Percentiles rank a stretch among this genome's conserved stretches.
Evolutionary conservation across 805 yeast genomes (phyloP).

Genomic region (Myxozyma vanderwaltii): DNA sequence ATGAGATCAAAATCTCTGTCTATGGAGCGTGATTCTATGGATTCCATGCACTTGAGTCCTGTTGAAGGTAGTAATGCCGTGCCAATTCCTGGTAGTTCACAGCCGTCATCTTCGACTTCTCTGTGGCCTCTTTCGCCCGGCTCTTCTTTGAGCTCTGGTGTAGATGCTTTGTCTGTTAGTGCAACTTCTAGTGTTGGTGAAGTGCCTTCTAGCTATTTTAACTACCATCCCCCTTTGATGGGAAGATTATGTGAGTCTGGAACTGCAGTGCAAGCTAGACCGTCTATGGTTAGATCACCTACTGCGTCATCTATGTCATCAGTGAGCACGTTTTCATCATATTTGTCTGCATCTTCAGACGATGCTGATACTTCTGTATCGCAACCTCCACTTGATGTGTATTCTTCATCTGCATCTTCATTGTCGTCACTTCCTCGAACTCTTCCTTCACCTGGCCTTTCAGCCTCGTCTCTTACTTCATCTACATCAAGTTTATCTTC

Average conservation of each 20-base stretch:
- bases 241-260: constrained; percentile 1
- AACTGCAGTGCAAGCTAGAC: not conserved
- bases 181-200: not conserved
- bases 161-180: not conserved
- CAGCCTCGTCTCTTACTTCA: constrained; percentile 9
- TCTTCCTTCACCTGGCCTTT: constrained; percentile 7
- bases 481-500: constrained; percentile 4
- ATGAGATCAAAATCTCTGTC: constrained; percentile 19
- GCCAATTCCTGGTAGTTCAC: not conserved
- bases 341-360: not conserved
- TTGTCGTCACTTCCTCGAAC: constrained; percentile 6
- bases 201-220: not conserved
- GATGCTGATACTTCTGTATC: not conserved
- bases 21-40: constrained; percentile 13
- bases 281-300: not conserved
- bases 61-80: not conserved
- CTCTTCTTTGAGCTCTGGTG: not conserved
- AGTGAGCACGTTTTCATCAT: constrained; percentile 7
- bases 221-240: not conserved
- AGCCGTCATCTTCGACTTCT: not conserved
- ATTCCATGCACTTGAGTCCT: not conserved
- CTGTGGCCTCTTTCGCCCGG: not conserved
- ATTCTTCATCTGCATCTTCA: not conserved
- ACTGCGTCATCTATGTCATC: constrained; percentile 6
- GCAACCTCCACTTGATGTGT: not conserved